Conservation (phyloP, 345 rosid genomes). For the Kandelia obovata region DNA sequence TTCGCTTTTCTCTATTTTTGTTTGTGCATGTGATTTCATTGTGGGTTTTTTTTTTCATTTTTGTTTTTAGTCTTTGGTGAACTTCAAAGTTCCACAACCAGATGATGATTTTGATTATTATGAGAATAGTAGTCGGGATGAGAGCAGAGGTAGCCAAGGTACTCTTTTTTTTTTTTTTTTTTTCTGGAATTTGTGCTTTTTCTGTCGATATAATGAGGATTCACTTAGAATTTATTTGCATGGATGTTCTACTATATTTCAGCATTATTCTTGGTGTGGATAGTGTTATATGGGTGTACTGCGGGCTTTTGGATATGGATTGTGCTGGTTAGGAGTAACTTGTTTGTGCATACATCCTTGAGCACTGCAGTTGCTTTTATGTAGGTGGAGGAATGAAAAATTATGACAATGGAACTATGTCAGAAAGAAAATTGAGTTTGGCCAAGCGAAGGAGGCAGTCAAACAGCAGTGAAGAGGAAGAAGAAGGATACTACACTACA, state of each 20-base stretch:
- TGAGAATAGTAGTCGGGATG: slow-evolving; percentile 95
- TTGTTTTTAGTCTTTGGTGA: slow-evolving; percentile 71
- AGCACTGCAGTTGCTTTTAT: slow-evolving; percentile 24
- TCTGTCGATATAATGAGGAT: slow-evolving; percentile 3
- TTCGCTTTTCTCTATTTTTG: background rate
- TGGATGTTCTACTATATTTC: background rate
- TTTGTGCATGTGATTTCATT: slow-evolving; percentile 11
- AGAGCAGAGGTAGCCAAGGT: slow-evolving; percentile 96
- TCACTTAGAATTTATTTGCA: slow-evolving; percentile 9
- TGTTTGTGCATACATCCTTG: slow-evolving; percentile 15
- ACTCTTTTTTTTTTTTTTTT: slow-evolving; percentile 15
- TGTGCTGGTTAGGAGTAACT: slow-evolving; percentile 2
- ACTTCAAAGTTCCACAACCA: slow-evolving; percentile 75
- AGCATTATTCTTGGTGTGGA: background rate
- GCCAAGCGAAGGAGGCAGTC: slow-evolving; percentile 55
- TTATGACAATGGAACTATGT: slow-evolving; percentile 54
- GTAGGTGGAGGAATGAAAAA: slow-evolving; percentile 55
- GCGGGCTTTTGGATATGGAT: slow-evolving; percentile 12
- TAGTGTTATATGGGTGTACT: background rate
- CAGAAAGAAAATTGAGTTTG: slow-evolving; percentile 44
- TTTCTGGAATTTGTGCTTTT: background rate
- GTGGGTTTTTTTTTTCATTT: slow-evolving; percentile 2
- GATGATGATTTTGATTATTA: slow-evolving; percentile 93
- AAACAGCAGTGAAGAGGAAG: slow-evolving; percentile 60
- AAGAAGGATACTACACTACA: slow-evolving; percentile 38